These are phyloP conservation scores for Tulasnella sp. DNA, from an alignment of 768 basidiomycete genomes.

Conservation along the genomic window DNA sequence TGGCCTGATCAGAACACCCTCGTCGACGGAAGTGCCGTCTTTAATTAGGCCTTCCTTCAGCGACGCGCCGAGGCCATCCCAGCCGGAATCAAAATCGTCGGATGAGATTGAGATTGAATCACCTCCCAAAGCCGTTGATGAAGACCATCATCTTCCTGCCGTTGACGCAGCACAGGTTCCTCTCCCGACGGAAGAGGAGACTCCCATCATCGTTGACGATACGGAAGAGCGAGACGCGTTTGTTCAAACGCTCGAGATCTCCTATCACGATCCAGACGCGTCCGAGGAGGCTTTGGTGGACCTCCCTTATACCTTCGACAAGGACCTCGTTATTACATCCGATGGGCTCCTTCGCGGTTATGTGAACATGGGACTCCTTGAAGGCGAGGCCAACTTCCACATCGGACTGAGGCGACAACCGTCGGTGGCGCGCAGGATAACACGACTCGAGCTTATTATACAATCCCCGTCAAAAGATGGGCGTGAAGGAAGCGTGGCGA, in stretches of 20 bases:
- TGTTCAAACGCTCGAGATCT: background rate
- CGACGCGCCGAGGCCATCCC: too few relatives aligned
- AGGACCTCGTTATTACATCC: background rate
- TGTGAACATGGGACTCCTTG: background rate
- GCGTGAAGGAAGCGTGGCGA: background rate
- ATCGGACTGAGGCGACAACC: background rate
- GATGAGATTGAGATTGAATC: too few relatives aligned
- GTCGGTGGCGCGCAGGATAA: background rate
- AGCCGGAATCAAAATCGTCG: too few relatives aligned
- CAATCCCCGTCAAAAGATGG: background rate
- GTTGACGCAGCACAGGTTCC: background rate
- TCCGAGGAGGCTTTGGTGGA: background rate
- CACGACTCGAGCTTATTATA: slow-evolving; percentile 1
- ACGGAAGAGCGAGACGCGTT: background rate
- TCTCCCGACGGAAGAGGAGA: background rate
- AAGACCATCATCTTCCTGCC: background rate
- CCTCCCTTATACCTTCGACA: background rate
- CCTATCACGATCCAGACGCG: background rate
- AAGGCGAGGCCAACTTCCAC: background rate
- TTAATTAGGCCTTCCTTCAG: too few relatives aligned
- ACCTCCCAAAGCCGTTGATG: too few relatives aligned
- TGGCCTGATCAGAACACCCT: background rate
- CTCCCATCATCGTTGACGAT: background rate
- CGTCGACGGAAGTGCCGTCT: background rate
- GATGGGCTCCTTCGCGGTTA: background rate